A percentile compares a stretch with the other conserved stretches of the same genome.
These are phyloP conservation scores for Rhododendron williamsianum DNA, from an alignment of 148 eudicot species.

Conservation along the genomic window DNA sequence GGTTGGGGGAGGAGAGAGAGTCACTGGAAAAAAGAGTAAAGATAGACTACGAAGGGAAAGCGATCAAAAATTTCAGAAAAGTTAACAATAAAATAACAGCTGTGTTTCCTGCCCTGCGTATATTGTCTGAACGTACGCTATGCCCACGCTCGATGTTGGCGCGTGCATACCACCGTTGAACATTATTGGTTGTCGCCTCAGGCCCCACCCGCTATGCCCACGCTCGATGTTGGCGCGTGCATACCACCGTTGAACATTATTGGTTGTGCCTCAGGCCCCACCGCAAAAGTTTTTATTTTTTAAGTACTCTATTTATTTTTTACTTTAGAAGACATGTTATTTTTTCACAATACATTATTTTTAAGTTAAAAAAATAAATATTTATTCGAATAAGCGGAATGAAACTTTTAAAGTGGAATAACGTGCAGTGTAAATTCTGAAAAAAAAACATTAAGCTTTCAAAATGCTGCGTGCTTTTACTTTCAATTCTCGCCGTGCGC, in stretches of 20 bases:
- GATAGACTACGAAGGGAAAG: background rate
- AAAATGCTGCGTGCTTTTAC: too few species aligned
- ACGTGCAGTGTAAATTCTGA: background rate
- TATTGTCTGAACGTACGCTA: background rate
- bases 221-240: background rate
- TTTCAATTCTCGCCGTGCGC: too few species aligned
- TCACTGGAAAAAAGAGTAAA: background rate
- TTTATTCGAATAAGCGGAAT: too few species aligned
- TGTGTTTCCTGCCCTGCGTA: constrained; percentile 1
- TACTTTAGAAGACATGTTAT: too few species aligned
- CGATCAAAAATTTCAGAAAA: constrained; percentile 2
- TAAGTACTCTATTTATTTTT: too few species aligned
- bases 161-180: background rate
- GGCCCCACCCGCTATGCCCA: background rate
- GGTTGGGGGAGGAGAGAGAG: background rate
- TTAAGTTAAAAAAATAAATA: too few species aligned
- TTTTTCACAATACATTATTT: accelerated
- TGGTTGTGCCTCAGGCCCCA: background rate
- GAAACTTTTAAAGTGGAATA: background rate
- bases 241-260: background rate
- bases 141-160: background rate
- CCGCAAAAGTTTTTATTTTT: too few species aligned
- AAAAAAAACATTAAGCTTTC: too few species aligned
- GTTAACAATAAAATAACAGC: constrained; percentile 24
- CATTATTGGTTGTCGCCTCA: background rate